A percentile compares a stretch with the other conserved stretches of the same genome.
Conservation (phyloP, 768 basidiomycete genomes). For the Rhodosporidiobolus sp. region DNA sequence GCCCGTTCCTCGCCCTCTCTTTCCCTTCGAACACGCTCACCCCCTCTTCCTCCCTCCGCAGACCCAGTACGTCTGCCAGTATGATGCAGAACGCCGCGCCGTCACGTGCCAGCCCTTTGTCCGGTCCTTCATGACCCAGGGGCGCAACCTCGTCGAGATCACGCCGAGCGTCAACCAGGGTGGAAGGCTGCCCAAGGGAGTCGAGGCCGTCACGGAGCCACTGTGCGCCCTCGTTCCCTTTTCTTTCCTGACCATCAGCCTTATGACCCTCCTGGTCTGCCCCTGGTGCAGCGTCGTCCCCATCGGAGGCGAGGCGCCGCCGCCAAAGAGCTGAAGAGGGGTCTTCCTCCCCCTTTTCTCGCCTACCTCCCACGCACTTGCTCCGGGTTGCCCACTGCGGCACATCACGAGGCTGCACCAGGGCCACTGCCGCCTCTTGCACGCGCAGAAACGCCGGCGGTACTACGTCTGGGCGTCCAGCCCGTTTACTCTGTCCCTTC, state of each 20-base stretch:
- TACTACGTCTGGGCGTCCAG: too few species aligned
- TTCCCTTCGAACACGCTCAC: background rate
- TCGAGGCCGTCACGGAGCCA: background rate
- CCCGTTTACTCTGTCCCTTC: too few species aligned
- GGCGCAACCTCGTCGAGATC: conserved; percentile 6
- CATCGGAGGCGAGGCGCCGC: background rate
- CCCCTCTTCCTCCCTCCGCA: conserved; percentile 57
- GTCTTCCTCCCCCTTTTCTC: background rate
- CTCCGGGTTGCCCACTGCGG: too few species aligned
- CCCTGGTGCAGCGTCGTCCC: too few species aligned
- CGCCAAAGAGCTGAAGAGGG: background rate
- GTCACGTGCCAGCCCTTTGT: conserved; percentile 70
- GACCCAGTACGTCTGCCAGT: conserved; percentile 67
- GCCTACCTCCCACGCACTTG: too few species aligned
- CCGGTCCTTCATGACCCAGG: conserved; percentile 60
- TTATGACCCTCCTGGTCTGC: too few species aligned
- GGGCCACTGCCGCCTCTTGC: too few species aligned
- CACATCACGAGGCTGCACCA: too few species aligned
- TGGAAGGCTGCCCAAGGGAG: background rate
- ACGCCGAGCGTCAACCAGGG: conserved; percentile 25
- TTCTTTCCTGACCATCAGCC: background rate
- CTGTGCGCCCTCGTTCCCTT: background rate
- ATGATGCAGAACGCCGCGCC: conserved; percentile 44
- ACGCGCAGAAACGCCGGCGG: too few species aligned
- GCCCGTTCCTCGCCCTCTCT: background rate